A percentile compares a stretch with the other conserved stretches of the same genome.
phyloP scores from a whole-genome alignment of 176 grass and related monocot species.

The Carex scoparia region DNA sequence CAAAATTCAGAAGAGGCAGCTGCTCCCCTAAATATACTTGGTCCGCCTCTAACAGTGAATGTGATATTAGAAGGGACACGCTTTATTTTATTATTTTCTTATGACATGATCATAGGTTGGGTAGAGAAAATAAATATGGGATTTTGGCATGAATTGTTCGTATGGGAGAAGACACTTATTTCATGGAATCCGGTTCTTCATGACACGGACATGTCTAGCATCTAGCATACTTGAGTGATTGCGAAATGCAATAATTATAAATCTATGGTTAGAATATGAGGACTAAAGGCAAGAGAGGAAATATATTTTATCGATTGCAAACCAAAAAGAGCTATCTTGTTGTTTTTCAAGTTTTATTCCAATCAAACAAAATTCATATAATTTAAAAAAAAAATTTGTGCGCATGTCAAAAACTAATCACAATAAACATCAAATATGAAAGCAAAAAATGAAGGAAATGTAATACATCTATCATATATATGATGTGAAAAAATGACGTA shows the following conservation, averaged over 20 bases:
- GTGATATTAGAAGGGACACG: neutral
- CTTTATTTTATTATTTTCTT: neutral
- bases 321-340: neutral
- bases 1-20: too few species aligned
- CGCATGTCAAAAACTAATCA: too few species aligned
- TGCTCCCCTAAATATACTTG: too few species aligned
- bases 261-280: neutral
- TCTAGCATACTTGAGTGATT: neutral
- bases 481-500: neutral
- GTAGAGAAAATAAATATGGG: neutral
- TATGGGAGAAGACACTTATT: neutral
- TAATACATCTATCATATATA: neutral
- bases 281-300: neutral
- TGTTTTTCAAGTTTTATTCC: neutral
- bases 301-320: neutral
- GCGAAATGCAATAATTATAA: neutral
- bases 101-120: neutral
- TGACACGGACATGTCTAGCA: neutral
- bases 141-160: neutral
- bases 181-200: neutral
- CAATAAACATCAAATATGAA: neutral
- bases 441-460: neutral
- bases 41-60: too few species aligned
- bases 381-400: too few species aligned
- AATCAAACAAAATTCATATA: neutral